These are phyloP conservation scores for Trichoderma sp. DNA, from an alignment of 2,329 filamentous ascomycete genomes.

Conservation along the genomic window DNA sequence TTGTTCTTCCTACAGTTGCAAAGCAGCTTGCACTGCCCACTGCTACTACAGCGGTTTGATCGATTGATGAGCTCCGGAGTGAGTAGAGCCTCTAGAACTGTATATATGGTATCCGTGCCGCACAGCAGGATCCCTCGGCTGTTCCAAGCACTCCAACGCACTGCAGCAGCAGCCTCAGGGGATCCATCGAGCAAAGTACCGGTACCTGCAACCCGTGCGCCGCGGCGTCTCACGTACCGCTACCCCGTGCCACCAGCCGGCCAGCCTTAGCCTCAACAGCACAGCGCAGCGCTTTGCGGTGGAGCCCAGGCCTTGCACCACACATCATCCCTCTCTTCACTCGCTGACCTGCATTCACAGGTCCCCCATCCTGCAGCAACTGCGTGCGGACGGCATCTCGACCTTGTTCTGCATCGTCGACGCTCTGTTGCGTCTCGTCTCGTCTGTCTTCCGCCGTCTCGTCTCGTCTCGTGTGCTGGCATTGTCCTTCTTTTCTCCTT, in stretches of 20 bases:
- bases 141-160: too few relatives aligned
- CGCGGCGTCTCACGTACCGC: conserved; percentile 10
- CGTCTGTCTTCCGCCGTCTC: too few relatives aligned
- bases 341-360: conserved; percentile 28
- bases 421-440: conserved; percentile 12
- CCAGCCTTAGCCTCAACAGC: not conserved
- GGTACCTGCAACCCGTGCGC: conserved; percentile 13
- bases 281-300: not conserved
- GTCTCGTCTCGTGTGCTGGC: not conserved
- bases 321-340: conserved; percentile 26
- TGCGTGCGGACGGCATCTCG: conserved; percentile 24
- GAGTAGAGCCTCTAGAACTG: too few relatives aligned
- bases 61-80: too few relatives aligned
- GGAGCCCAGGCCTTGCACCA: conserved; percentile 23
- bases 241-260: conserved; percentile 4
- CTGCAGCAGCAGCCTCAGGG: too few relatives aligned
- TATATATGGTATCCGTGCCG: too few relatives aligned
- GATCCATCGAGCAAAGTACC: not conserved
- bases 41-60: too few relatives aligned
- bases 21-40: too few relatives aligned
- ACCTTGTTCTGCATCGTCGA: conserved; percentile 23
- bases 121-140: too few relatives aligned
- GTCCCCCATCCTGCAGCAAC: conserved; percentile 28
- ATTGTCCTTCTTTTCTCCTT: conserved; percentile 3
- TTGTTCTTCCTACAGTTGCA: too few relatives aligned